Conservation (phyloP, 192 early-diverging fungal species). For the Helicostylum pulchrum region DNA sequence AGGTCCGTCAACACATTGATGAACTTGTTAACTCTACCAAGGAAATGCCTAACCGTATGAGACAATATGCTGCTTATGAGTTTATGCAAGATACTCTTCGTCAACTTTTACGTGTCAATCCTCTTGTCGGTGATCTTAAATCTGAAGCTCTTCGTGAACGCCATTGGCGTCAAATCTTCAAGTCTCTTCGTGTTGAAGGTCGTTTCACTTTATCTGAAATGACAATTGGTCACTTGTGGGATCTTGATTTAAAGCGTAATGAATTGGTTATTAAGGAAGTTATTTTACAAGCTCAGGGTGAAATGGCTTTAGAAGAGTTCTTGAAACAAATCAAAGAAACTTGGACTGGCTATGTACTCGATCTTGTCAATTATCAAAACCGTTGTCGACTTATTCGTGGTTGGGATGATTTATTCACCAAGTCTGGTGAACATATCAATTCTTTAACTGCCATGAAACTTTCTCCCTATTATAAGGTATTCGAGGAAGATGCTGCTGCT, state of each 20-base stretch:
- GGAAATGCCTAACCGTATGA: conserved; percentile 94
- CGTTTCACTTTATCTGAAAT: conserved; percentile 71
- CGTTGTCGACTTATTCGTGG: conserved; percentile 94
- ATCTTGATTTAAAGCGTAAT: conserved; percentile 85
- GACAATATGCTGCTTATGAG: conserved; percentile 96
- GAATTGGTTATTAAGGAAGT: conserved; percentile 85
- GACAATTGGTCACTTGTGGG: conserved; percentile 95
- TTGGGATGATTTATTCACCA: conserved; percentile 98
- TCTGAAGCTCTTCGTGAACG: conserved; percentile 95
- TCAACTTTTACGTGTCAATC: conserved; percentile 76
- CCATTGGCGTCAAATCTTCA: conserved; percentile 96
- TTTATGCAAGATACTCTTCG: conserved; percentile 86
- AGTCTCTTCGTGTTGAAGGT: conserved; percentile 71
- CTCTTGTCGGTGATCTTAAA: conserved; percentile 83
- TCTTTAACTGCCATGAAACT: conserved; percentile 95
- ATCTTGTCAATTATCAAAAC: conserved; percentile 97
- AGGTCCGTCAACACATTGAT: conserved; percentile 86
- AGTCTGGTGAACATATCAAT: conserved; percentile 92
- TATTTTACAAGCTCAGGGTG: conserved; percentile 91
- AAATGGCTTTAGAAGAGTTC: conserved; percentile 99
- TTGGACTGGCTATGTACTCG: conserved; percentile 90
- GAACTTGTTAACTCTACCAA: conserved; percentile 75
- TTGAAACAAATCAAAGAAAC: conserved; percentile 86
- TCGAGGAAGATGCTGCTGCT: conserved; percentile 91
- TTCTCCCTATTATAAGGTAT: conserved; percentile 96